phyloP scores from a whole-genome alignment of 257 asterid species.

The Solanum bukasovii region DNA sequence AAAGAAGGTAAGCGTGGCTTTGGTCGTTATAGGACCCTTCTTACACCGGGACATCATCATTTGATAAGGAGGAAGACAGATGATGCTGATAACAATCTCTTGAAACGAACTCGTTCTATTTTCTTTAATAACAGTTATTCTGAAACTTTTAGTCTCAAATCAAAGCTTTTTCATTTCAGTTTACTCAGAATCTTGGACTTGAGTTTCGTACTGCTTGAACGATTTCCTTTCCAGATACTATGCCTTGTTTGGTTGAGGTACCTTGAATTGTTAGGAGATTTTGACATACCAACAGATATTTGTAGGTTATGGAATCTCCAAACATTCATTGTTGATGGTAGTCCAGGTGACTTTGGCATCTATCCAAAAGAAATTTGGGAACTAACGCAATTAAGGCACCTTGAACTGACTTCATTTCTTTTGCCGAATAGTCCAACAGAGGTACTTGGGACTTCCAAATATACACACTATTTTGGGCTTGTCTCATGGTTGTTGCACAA shows the following conservation, averaged over 20 bases:
- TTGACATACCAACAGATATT: background rate
- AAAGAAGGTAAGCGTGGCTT: background rate
- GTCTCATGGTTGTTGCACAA: background rate
- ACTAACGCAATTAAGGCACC: background rate
- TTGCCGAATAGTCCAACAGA: background rate
- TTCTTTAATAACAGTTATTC: background rate
- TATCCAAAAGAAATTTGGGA: background rate
- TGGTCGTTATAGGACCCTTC: background rate
- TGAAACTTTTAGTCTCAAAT: background rate
- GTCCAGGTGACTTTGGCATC: too few species aligned
- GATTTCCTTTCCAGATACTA: background rate
- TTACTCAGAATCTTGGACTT: constrained; percentile 7
- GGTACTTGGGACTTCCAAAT: background rate
- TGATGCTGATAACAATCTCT: background rate
- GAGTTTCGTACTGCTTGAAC: background rate
- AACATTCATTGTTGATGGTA: background rate
- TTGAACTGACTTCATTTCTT: background rate
- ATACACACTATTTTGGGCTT: background rate
- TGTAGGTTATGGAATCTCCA: background rate
- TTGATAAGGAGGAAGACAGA: background rate
- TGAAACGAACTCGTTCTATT: background rate
- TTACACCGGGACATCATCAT: background rate
- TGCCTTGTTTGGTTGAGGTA: background rate
- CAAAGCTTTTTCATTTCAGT: background rate
- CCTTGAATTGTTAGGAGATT: background rate